These are phyloP conservation scores for Apiotrichum siamense DNA, from an alignment of 1,284 basidiomycete genomes.

Conservation along the genomic window DNA sequence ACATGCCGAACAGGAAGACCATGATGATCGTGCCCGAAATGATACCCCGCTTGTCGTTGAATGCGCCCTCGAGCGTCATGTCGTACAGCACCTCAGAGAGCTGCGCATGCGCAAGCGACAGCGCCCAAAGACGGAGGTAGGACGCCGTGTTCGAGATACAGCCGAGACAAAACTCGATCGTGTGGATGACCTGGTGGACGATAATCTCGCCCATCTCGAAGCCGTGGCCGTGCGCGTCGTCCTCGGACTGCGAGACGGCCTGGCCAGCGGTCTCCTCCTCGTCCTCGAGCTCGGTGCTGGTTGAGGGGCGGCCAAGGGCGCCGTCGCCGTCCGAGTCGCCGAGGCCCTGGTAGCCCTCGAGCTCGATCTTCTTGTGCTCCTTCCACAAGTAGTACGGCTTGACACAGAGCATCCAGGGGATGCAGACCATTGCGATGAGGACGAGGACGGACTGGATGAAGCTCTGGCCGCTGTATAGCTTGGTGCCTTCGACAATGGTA, in stretches of 20 bases:
- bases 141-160: slow-evolving; percentile 99
- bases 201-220: slow-evolving; percentile 89
- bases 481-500: slow-evolving; percentile 60
- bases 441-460: slow-evolving; percentile 76
- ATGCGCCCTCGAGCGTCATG: slow-evolving; percentile 66
- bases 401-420: slow-evolving; percentile 88
- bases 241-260: slow-evolving; percentile 59
- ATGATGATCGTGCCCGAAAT: slow-evolving; percentile 57
- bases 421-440: slow-evolving; percentile 74
- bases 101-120: slow-evolving; percentile 96
- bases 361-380: slow-evolving; percentile 78
- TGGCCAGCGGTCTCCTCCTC: slow-evolving; percentile 82
- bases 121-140: slow-evolving; percentile 96
- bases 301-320: slow-evolving; percentile 25
- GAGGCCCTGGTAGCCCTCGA: slow-evolving; percentile 71
- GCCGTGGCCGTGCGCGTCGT: slow-evolving; percentile 48
- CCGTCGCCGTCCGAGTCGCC: slow-evolving; percentile 50
- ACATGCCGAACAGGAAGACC: slow-evolving; percentile 63
- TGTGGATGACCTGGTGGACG: slow-evolving; percentile 96
- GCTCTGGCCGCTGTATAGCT: slow-evolving; percentile 84
- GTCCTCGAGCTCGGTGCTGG: slow-evolving; percentile 54
- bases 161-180: slow-evolving; percentile 96
- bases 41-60: slow-evolving; percentile 49
- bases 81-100: slow-evolving; percentile 89
- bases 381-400: slow-evolving; percentile 94